Conservation (phyloP, 2,329 filamentous ascomycete genomes). For the Pseudovirgaria hyperparasitica region DNA sequence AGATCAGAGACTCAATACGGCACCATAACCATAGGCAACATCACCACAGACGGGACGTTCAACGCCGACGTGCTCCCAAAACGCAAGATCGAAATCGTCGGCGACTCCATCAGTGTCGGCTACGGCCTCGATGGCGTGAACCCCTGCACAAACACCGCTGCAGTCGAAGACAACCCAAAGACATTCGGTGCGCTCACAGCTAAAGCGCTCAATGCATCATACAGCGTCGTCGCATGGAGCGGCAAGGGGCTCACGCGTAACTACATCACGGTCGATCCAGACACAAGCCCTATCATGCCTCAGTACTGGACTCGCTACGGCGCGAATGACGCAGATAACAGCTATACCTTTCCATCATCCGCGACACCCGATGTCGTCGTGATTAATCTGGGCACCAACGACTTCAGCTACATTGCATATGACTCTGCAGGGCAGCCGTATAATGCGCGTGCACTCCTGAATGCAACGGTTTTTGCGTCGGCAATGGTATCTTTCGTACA, state of each 20-base stretch:
- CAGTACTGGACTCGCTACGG: slow-evolving; percentile 31
- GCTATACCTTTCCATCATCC: slow-evolving; percentile 25
- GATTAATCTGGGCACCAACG: slow-evolving; percentile 33
- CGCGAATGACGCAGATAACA: slow-evolving; percentile 25
- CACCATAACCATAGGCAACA: slow-evolving; percentile 22
- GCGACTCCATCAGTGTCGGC: slow-evolving; percentile 33
- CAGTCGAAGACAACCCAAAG: slow-evolving; percentile 26
- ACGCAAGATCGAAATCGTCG: slow-evolving; percentile 31
- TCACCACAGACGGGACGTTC: slow-evolving; percentile 19
- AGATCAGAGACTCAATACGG: slow-evolving; percentile 24
- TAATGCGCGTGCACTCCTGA: slow-evolving; percentile 5
- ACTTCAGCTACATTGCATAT: slow-evolving; percentile 30
- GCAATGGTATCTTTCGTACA: slow-evolving; percentile 14
- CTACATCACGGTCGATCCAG: slow-evolving; percentile 15
- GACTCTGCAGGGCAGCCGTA: no score
- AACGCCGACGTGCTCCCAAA: slow-evolving; percentile 9
- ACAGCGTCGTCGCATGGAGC: slow-evolving; percentile 32
- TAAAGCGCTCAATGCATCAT: slow-evolving; percentile 28
- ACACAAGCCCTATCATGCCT: slow-evolving; percentile 25
- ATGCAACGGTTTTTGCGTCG: not conserved
- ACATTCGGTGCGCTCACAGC: slow-evolving; percentile 33
- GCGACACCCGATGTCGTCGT: slow-evolving; percentile 25
- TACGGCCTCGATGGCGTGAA: slow-evolving; percentile 30
- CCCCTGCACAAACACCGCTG: slow-evolving; percentile 28
- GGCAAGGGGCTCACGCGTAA: slow-evolving; percentile 32